Base-by-base conservation (phyloP, 148 eudicot species). In the Rheum nobile region DNA sequence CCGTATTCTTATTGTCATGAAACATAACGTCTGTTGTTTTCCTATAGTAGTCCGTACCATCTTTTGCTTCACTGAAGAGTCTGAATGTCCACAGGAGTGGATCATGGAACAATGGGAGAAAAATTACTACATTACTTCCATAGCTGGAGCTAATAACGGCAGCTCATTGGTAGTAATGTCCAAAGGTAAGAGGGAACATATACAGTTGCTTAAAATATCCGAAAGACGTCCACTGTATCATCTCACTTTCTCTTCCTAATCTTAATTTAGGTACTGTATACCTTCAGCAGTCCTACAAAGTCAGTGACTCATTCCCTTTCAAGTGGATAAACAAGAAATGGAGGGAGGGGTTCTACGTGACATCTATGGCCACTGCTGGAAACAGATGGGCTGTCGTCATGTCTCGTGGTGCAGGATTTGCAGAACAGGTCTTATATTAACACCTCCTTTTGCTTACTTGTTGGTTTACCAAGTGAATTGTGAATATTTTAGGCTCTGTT, bases 311-410 rank as follows among this genome's bases (percentile, higher is more conserved):
- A 16, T 91, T 91, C 75, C 96, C 96, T 12, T 91, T 79, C 71
- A 90, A 88, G 82, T 90, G 96, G 96, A 90, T 90, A 76, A 86
- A 79, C 79, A 90, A 86, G 79, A 91, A 91, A 75, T 91, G 96
- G 96, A 88, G 72, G 71, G 96, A 91, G 73, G 93, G 91, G 32
- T 91, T 88, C 77, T 80, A 75, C 78, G 93, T 91, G 59, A 91
- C 96, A 41, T 81, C 86, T 79, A 91, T 91, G 96, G 96, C 89
- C 44, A 88, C 96, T 8, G 77, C 96, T 6, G 91, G 93, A 55
- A 83, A 71, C 72, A 83, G 85, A 79, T 91, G 96, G 96, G 96
- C 80, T 34, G 69, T 91, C 73, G 84, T 91, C 11, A 88, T 91
- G 96, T 91, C 96, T 37, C 93, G 93, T 67, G 88, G 88, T 41